Evolutionary conservation across 768 basidiomycete genomes (phyloP), one percentile per base, ranked within the genome.

Genomic region (Lactarius deliciosus): DNA sequence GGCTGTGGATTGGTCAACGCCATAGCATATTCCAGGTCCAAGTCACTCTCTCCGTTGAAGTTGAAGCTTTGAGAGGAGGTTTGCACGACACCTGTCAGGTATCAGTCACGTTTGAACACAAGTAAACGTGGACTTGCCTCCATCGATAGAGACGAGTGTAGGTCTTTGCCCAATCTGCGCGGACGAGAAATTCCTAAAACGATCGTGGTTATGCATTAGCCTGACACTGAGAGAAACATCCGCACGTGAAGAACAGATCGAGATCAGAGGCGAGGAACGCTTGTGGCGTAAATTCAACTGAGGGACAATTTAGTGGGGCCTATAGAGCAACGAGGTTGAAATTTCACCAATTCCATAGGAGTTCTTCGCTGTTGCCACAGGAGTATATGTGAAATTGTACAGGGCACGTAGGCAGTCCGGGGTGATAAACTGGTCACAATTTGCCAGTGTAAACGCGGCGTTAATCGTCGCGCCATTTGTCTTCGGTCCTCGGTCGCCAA

Each of bases 11-110:
- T 66, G 0, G 76, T 78, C 74, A 86, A 77, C 10, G 82, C 80
- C 70, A 91, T 85, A 15, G 79, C 84, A 61, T 89, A 91, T 75
- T 91, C 83, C 25, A 91, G 83, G 73, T 92, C 90, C 4, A 92
- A 82, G 72, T 87, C 81, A 32, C 88, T 87, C 79, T 90, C 90
- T 22, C 81, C 85, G 60, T 88, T 86, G 54, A 77, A 77, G 22
- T 77, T 70, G 70, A 85, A 85, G 59, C 80, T 74, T 41, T 76
- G 70, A 25, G 82, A 74, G 20, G 77, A 75, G 3, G 77, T 82
- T 67, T 85, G 83, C 47, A 69, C 77, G 13, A 79, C 80, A 61
- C 80, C 79, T 68, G 74, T 55, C 13, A 66, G 40, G 38, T 13
- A 25, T 32, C 15, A 40, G 45, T 50, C 18, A 70, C 25, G 77